A percentile compares a stretch with the other conserved stretches of the same genome.
Conservation (phyloP, 2,329 filamentous ascomycete genomes). For the Clathrospora elynae region DNA sequence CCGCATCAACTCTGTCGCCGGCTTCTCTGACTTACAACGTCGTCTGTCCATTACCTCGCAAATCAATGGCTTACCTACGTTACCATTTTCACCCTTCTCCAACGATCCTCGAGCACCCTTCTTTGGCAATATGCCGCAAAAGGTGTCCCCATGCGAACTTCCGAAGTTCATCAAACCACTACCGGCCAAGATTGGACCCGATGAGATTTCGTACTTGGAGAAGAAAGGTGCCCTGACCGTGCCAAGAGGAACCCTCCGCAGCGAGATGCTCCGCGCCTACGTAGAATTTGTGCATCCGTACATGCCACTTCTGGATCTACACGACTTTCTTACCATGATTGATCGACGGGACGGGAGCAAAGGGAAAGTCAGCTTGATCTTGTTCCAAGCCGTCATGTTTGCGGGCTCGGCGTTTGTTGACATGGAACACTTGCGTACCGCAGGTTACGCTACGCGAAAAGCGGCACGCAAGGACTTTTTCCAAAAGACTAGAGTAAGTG, state of each 20-base stretch:
- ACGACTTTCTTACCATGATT: slow-evolving; percentile 65
- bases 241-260: slow-evolving; percentile 71
- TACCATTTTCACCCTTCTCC: slow-evolving; percentile 46
- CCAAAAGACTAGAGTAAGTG: slow-evolving; percentile 78
- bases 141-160: slow-evolving; percentile 53
- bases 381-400: slow-evolving; percentile 97
- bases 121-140: slow-evolving; percentile 56
- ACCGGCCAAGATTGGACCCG: slow-evolving; percentile 73
- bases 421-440: slow-evolving; percentile 73
- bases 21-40: slow-evolving; percentile 52
- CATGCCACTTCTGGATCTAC: slow-evolving; percentile 81
- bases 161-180: slow-evolving; percentile 79
- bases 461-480: slow-evolving; percentile 87
- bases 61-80: slow-evolving; percentile 39
- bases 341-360: slow-evolving; percentile 69
- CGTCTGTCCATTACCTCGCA: slow-evolving; percentile 51
- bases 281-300: slow-evolving; percentile 91
- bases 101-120: slow-evolving; percentile 40
- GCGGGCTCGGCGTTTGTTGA: slow-evolving; percentile 87
- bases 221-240: slow-evolving; percentile 84
- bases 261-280: slow-evolving; percentile 80
- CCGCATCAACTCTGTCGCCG: slow-evolving; percentile 45
- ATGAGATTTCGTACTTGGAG: slow-evolving; percentile 82
- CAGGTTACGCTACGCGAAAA: slow-evolving; percentile 78
- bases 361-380: slow-evolving; percentile 77